Conservation (phyloP, 768 basidiomycete species). For the Gymnopilus dilepis region DNA sequence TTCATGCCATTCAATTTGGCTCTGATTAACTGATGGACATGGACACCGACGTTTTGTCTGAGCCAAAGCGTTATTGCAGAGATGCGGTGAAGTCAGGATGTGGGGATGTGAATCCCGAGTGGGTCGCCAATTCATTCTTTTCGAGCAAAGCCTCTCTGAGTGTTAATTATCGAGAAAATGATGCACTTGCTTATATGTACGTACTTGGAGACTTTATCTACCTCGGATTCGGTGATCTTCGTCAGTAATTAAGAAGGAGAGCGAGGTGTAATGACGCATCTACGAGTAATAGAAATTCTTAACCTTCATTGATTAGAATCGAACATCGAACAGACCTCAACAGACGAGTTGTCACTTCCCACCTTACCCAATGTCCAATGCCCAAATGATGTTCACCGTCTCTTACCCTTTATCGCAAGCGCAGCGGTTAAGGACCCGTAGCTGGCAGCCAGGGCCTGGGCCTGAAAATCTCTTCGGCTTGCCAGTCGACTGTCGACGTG, state of each 20-base stretch:
- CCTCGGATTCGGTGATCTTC: background rate
- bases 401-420: background rate
- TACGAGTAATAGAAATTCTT: no score
- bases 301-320: no score
- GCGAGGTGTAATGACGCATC: background rate
- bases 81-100: background rate
- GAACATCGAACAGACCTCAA: no score
- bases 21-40: background rate
- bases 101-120: slow-evolving; percentile 2
- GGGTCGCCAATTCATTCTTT: background rate
- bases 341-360: no score
- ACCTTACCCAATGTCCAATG: no score
- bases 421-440: background rate
- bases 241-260: background rate
- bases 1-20: no score
- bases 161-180: no score
- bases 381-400: no score
- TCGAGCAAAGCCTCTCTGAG: background rate
- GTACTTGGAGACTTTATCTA: no score
- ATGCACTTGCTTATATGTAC: no score
- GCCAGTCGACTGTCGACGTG: no score
- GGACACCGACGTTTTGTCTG: background rate
- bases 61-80: no score
- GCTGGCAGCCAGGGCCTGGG: background rate
- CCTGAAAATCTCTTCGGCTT: background rate